phyloP scores from a whole-genome alignment of 192 early-diverging fungal genomes.

The Coemansia sp. region DNA sequence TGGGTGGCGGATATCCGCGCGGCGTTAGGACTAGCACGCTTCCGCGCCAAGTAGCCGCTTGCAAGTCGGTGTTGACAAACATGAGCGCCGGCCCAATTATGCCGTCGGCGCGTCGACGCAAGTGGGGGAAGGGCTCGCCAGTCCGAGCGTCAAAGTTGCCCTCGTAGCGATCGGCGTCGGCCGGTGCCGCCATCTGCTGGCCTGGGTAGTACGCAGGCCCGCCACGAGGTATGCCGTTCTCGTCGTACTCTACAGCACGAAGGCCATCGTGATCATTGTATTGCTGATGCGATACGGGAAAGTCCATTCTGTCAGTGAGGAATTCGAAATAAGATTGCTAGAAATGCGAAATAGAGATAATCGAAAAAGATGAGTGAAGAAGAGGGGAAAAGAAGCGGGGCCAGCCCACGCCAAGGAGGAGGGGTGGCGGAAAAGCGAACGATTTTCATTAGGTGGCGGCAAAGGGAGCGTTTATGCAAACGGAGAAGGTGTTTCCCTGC shows the following conservation, averaged over 20 bases:
- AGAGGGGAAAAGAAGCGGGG: neutral
- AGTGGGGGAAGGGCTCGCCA: slow-evolving; percentile 42
- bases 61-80: slow-evolving; percentile 57
- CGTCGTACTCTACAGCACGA: slow-evolving; percentile 31
- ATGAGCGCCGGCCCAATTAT: slow-evolving; percentile 57
- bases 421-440: neutral
- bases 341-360: slow-evolving; percentile 3
- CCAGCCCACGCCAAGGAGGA: neutral
- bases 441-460: neutral
- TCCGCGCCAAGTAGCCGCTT: slow-evolving; percentile 55
- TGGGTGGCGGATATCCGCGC: slow-evolving; percentile 26
- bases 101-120: slow-evolving; percentile 44
- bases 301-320: slow-evolving; percentile 27
- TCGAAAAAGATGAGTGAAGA: slow-evolving; percentile 10
- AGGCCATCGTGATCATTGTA: slow-evolving; percentile 24
- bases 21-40: slow-evolving; percentile 56
- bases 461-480: neutral
- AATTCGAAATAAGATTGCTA: neutral
- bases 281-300: slow-evolving; percentile 40
- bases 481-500: neutral
- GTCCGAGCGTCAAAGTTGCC: slow-evolving; percentile 52
- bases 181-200: slow-evolving; percentile 2
- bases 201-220: slow-evolving; percentile 45
- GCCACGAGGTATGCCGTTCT: slow-evolving; percentile 40
- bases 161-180: slow-evolving; percentile 40